Evolutionary conservation across 2,329 filamentous ascomycete species (phyloP).

Genomic region (Simplicillium aogashimaense): DNA sequence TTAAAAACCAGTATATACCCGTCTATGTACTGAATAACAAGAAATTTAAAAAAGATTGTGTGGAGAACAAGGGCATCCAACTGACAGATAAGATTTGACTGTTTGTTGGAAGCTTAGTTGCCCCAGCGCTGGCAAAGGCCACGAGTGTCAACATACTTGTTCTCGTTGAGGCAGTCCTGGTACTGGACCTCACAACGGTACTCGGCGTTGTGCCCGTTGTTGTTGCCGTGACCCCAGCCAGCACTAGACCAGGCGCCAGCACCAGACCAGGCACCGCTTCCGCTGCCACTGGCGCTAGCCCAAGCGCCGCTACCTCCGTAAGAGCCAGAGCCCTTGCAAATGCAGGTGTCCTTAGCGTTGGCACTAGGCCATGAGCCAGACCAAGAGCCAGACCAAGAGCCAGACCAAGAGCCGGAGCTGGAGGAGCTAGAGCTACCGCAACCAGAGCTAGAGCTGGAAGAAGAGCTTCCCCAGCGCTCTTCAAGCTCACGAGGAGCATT

Average conservation of each 20-base stretch:
- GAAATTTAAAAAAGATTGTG: no score
- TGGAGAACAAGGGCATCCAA: no score
- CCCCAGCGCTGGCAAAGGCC: no score
- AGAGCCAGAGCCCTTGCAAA: conserved; percentile 5
- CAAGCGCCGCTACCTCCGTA: conserved; percentile 1
- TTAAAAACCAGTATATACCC: no score
- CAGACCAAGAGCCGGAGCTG: background rate
- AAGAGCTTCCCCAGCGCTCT: conserved; percentile 1
- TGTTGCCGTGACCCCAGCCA: conserved; percentile 18
- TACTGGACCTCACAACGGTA: conserved; percentile 40
- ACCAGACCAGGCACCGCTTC: conserved; percentile 2
- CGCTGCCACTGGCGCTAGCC: background rate
- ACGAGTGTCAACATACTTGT: conserved; percentile 24
- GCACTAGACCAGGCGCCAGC: conserved; percentile 3
- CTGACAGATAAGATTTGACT: no score
- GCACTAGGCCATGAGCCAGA: background rate
- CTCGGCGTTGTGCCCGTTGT: conserved; percentile 18
- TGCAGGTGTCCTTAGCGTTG: conserved; percentile 3
- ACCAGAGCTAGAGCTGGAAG: background rate
- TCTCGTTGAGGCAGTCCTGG: conserved; percentile 33
- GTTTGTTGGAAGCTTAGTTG: no score
- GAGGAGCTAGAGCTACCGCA: conserved; percentile 6
- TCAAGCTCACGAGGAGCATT: conserved; percentile 5
- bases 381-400: background rate
- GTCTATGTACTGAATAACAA: no score